phyloP scores from a whole-genome alignment of 2,329 filamentous ascomycete species.

The Colletotrichum sp. region DNA sequence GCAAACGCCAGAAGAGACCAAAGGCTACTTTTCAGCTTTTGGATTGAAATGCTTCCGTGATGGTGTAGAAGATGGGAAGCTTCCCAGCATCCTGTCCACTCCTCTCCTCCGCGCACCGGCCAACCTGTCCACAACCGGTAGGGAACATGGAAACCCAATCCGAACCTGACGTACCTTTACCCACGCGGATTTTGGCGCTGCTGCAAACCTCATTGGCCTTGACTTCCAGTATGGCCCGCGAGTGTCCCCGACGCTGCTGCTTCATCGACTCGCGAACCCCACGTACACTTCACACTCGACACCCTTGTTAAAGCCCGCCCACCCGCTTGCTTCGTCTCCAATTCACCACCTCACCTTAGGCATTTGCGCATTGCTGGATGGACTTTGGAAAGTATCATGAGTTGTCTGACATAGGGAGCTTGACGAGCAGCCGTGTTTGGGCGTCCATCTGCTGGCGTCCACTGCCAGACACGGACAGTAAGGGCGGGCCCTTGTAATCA shows the following conservation, averaged over 20 bases:
- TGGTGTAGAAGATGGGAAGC: not conserved
- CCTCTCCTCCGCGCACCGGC: not conserved
- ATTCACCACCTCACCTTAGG: not conserved
- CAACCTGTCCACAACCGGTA: not conserved
- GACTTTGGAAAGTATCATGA: not conserved
- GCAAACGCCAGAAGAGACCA: not conserved
- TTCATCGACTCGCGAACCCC: not conserved
- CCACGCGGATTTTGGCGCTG: not conserved
- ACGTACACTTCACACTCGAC: not conserved
- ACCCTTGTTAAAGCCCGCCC: not conserved
- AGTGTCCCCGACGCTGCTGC: too few relatives aligned
- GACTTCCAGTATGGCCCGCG: not conserved
- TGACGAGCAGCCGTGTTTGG: not conserved
- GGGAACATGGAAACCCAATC: not conserved
- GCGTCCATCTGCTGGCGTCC: not conserved
- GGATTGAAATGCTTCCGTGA: not conserved
- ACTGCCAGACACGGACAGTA: not conserved
- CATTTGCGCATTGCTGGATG: not conserved
- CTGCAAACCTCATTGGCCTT: not conserved
- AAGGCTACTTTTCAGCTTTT: not conserved
- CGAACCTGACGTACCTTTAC: not conserved
- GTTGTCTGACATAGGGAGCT: not conserved
- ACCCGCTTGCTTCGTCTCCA: not conserved
- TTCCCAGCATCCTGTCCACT: not conserved
- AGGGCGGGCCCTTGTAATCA: not conserved